Percentiles rank a stretch among this genome's conserved stretches.
phyloP scores from a whole-genome alignment of 129 eudicot genomes.

The Centella asiatica region DNA sequence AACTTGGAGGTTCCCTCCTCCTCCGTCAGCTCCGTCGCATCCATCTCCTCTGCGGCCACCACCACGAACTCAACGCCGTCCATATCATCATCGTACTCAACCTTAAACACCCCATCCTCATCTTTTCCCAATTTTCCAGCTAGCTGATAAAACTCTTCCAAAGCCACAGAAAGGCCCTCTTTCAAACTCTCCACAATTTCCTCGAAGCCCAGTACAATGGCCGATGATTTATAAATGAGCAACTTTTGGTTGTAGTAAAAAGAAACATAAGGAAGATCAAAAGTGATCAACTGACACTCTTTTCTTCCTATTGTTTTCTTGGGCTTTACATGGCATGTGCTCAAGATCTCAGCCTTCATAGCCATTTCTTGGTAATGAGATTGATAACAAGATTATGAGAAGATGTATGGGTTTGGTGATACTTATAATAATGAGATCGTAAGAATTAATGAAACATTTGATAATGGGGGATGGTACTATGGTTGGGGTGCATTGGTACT shows the following conservation, averaged over 20 bases:
- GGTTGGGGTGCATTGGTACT: not conserved
- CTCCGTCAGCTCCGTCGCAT: constrained; percentile 44
- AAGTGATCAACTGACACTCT: constrained; percentile 78
- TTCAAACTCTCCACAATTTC: constrained; percentile 46
- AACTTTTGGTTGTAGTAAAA: constrained; percentile 85
- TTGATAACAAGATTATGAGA: too few relatives aligned
- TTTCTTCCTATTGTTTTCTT: constrained; percentile 51
- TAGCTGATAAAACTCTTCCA: constrained; percentile 79
- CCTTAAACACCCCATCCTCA: constrained; percentile 87
- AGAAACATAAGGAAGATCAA: constrained; percentile 90
- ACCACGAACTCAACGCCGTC: constrained; percentile 64
- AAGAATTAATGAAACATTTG: too few relatives aligned
- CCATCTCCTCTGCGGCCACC: constrained; percentile 44
- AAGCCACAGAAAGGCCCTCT: constrained; percentile 50
- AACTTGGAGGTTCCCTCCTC: constrained; percentile 52
- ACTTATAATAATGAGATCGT: too few relatives aligned
- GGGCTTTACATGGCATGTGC: constrained; percentile 53
- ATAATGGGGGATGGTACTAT: too few relatives aligned
- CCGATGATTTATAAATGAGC: constrained; percentile 43
- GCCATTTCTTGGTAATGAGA: not conserved
- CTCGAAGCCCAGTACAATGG: constrained; percentile 35
- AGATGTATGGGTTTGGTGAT: too few relatives aligned
- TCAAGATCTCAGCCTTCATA: constrained; percentile 38
- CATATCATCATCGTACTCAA: constrained; percentile 77
- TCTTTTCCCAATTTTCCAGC: constrained; percentile 82